Evolutionary conservation across 768 basidiomycete genomes (phyloP).

Genomic region (Tremella mesenterica): DNA sequence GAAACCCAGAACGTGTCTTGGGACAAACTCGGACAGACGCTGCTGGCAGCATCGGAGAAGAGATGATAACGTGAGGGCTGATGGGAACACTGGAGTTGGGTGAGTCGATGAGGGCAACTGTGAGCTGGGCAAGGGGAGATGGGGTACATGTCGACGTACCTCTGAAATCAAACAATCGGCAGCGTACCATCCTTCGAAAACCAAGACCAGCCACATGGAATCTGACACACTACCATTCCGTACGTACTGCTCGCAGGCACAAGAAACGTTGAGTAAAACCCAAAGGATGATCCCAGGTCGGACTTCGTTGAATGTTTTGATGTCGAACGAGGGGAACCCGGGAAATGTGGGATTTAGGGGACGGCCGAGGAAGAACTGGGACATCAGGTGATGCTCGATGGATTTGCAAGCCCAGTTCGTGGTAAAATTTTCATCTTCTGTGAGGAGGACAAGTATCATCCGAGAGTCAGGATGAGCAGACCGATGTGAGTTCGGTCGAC

Average conservation of each 20-base stretch:
- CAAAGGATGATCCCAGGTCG: slow-evolving; percentile 86
- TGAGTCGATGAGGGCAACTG: background rate
- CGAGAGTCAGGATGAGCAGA: too few species aligned
- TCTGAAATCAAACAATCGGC: slow-evolving; percentile 83
- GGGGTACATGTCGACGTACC: slow-evolving; percentile 48
- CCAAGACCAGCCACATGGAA: slow-evolving; percentile 79
- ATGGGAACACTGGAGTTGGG: background rate
- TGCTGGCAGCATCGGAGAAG: background rate
- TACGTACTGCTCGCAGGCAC: slow-evolving; percentile 81
- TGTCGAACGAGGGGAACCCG: slow-evolving; percentile 52
- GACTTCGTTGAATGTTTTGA: slow-evolving; percentile 74
- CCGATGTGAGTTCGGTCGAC: too few species aligned
- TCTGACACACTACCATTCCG: slow-evolving; percentile 73
- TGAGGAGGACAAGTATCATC: too few species aligned
- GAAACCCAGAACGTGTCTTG: too few species aligned
- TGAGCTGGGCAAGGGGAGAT: background rate
- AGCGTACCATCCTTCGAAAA: slow-evolving; percentile 82
- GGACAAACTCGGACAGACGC: background rate
- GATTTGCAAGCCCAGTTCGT: background rate
- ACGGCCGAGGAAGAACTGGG: slow-evolving; percentile 43
- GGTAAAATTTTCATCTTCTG: background rate
- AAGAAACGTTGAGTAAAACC: slow-evolving; percentile 79
- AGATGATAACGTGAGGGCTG: background rate
- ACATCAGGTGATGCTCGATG: background rate
- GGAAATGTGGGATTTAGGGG: slow-evolving; percentile 66